Base-by-base conservation (phyloP, 768 basidiomycete species). In the Leccinum subtestaceum region DNA sequence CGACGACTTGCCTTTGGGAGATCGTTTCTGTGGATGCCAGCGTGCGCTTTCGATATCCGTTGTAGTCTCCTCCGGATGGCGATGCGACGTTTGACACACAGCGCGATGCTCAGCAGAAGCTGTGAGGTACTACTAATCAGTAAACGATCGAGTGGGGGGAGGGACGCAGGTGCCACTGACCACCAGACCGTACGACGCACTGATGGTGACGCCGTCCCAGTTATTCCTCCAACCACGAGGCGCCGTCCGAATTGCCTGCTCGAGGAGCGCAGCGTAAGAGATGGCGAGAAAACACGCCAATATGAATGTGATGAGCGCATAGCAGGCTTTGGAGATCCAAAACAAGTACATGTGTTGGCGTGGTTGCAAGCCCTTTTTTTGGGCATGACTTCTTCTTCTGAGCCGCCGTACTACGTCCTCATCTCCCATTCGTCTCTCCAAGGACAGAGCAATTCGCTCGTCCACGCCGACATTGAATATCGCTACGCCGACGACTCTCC, bases 401-500 rank as follows among this genome's bases (percentile, higher is more conserved):
- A 72, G 31, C 79, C 77, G 4, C 91, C 91, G 19, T 84, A 80
- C 73, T 93, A 89, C 65, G 71, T 93, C 40, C 81, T 93, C 56
- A 75, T 87, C 55, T 84, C 88, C 2, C 84, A 85, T 62, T 80
- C 81, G 17, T 76, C 80, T 11, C 69, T 80, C 23, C 71, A 72
- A 21, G 69, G 78, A 2, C 74, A 75, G 11, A 78, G 77, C 29
- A 75, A 61, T 2, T 62, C 59, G 32, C 65, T 77, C 50, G 74
- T 80, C 11, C 91, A 93, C 67, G 88, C 89, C 5, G 74, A 77
- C 46, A 85, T 94, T 17, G 87, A 93, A 64, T 93, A 93, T 69
- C 88, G 90, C 65, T 93, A 90, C 67, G 81, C 84, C 19, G 90
- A 94, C 65, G 92, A 94, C 67, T 80, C 86, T 0, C 86, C 89